Evolutionary conservation across 2,329 filamentous ascomycete species (phyloP), one percentile per base, ranked within the genome.

Genomic region (Exophiala phaeomuriformis): DNA sequence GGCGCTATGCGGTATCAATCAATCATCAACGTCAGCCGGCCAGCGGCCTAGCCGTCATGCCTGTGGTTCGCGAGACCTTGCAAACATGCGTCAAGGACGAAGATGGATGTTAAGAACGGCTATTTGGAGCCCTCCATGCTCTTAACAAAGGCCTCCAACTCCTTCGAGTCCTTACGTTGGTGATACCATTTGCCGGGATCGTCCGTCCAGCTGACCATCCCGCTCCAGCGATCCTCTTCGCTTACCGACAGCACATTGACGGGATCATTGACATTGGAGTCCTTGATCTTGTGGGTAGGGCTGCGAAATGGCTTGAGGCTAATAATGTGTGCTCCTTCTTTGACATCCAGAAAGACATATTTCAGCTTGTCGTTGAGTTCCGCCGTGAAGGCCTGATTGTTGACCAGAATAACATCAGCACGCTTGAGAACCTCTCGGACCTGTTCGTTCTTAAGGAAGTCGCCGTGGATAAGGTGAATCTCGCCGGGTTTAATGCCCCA

Each of bases 331-430:
- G 87, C 90, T 2, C 91, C 91, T 51, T 87, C 79, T 71, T 96
- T 97, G 58, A 97, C 75, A 65, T 98, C 93, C 56, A 98, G 75
- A 65, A 98, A 97, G 74, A 95, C 88, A 63, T 88, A 83, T 61
- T 91, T 82, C 43, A 98, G 76, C 57, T 83, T 81, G 65, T 88
- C 85, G 71, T 97, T 98, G 51, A 96, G 80, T 63, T 85, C 79
- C 9, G 90, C 85, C 4, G 85, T 90, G 71, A 98, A 98, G 2
- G 90, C 93, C 71, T 97, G 90, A 72, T 98, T 98, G 75, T 98
- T 98, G 64, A 97, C 91, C 29, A 98, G 79, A 12, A 98, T 82
- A n/a, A 97, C 90, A 67, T 98, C 93, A 1, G 93, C 91, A 51
- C 84, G 82, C 68, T 86, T 85, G 47, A 98, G 77, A 5, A 84